A percentile compares a stretch with the other conserved stretches of the same genome.
phyloP scores from a whole-genome alignment of 805 yeast genomes.

The Zygosaccharomyces siamensis region DNA sequence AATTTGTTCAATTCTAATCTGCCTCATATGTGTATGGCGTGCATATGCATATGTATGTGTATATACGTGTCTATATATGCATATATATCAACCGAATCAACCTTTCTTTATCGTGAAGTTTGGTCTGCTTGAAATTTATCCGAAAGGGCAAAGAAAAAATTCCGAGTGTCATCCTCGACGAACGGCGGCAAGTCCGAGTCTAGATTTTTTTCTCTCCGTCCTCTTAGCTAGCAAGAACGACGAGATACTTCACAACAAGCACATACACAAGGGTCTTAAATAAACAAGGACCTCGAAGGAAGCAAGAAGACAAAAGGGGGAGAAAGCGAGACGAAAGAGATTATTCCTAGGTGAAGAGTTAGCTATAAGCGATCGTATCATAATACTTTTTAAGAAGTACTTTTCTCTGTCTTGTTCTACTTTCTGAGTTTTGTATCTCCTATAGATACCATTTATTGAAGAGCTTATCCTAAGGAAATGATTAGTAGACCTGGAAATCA shows the following conservation, averaged over 20 bases:
- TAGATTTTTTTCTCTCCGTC: background rate
- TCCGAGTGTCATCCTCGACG: background rate
- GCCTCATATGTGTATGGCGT: background rate
- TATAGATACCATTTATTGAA: background rate
- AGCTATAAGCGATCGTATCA: background rate
- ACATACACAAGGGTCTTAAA: background rate
- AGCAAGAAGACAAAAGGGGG: background rate
- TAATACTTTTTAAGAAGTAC: background rate
- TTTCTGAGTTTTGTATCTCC: background rate
- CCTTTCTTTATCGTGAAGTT: background rate
- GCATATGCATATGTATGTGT: too few relatives aligned
- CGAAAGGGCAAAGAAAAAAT: background rate
- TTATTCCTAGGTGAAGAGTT: background rate
- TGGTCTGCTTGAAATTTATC: background rate
- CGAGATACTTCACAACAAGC: background rate
- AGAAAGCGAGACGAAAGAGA: background rate
- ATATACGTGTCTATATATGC: background rate
- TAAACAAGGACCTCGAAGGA: background rate
- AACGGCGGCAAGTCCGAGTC: slow-evolving; percentile 4
- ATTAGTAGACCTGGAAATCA: slow-evolving; percentile 23
- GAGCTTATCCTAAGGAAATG: slow-evolving; percentile 9
- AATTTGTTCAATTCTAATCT: slow-evolving; percentile 32
- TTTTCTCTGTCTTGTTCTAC: background rate
- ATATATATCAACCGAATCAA: background rate
- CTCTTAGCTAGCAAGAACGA: background rate